Percentiles rank a stretch among this genome's conserved stretches.
phyloP scores from a whole-genome alignment of 805 yeast species.

The Hanseniaspora hatyaiensis region DNA sequence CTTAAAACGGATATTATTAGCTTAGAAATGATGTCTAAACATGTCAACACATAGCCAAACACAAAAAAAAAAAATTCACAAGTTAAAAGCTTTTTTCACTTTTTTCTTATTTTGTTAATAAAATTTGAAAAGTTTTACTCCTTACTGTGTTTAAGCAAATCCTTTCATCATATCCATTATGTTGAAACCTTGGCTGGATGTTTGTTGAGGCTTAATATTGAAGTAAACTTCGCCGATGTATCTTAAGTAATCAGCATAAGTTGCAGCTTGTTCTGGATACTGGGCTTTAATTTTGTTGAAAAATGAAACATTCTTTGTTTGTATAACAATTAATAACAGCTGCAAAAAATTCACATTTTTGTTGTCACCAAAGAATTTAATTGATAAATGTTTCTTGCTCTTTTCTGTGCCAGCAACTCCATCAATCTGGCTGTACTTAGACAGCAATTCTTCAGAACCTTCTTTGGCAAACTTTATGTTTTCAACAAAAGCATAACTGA shows the following conservation, averaged over 20 bases:
- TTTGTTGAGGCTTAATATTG: conserved; percentile 43
- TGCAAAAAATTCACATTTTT: conserved; percentile 59
- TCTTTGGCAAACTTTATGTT: conserved; percentile 50
- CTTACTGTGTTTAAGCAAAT: conserved; percentile 22
- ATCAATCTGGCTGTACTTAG: conserved; percentile 24
- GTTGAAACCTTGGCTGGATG: conserved; percentile 22
- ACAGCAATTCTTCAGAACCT: conserved; percentile 32
- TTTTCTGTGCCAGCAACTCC: conserved; percentile 22
- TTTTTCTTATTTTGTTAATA: too few relatives aligned
- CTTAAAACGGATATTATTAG: too few relatives aligned
- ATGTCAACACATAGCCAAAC: too few relatives aligned
- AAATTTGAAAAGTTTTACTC: too few relatives aligned
- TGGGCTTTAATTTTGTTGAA: conserved; percentile 43
- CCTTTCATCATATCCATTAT: conserved; percentile 70
- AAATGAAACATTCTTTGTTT: conserved; percentile 40
- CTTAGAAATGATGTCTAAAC: too few relatives aligned
- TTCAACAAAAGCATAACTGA: conserved; percentile 60
- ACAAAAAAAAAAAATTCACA: too few relatives aligned
- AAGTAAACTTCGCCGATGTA: conserved; percentile 53
- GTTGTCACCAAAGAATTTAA: conserved; percentile 32
- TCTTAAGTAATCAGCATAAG: conserved; percentile 35
- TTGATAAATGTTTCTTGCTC: conserved; percentile 28
- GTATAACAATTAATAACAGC: conserved; percentile 49
- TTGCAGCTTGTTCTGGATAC: conserved; percentile 31
- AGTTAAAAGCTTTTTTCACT: too few relatives aligned